Base-by-base conservation (phyloP, 139 green algal species). In the Monoraphidium neglectum region DNA sequence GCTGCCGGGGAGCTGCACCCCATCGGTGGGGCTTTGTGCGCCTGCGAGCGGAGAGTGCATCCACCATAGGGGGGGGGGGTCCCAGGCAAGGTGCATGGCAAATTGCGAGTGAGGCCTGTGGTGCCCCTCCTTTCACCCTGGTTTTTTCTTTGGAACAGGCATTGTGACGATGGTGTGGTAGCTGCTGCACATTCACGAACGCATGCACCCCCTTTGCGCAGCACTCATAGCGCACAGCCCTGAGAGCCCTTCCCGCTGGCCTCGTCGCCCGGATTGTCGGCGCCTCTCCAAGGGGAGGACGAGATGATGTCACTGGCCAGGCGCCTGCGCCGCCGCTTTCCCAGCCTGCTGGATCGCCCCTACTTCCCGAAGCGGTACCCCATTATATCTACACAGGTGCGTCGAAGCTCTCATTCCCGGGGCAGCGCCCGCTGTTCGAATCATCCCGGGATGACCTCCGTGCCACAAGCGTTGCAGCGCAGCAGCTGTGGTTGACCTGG, bases 351-450 rank as follows among this genome's bases (percentile, higher is more conserved):
- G 13, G 6, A 21, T 1, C 53, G 64, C 30, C 64, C 60, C 3
- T 90, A 90, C 63, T 57, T 84, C 28, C 81, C 84, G 5, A 74
- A 77, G 26, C 71, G 79, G 13, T 85, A 84, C 67, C 81, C 77
- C 13, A 79, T 90, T 15, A 74, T 90, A 16, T 86, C 81, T 1
- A 87, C 81, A 10, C 81, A 90, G 84, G 84, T 84, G 30, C 30
- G 38, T 65, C 43, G 13, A 56, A 13, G 24, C 33, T 35, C 64
- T 46, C 10, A 71, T 35, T 15, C 33, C 36, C n/a, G n/a, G n/a
- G n/a, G n/a, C n/a, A n/a, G n/a, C n/a, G n/a, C n/a, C n/a, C n/a
- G n/a, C n/a, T n/a, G n/a, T n/a, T n/a, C n/a, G n/a, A n/a, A n/a
- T n/a, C n/a, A n/a, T n/a, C n/a, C n/a, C n/a, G n/a, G n/a, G n/a